Percentiles rank a stretch among this genome's conserved stretches.
Evolutionary conservation across 164 flowering plant species (phyloP).

Genomic region (Macadamia integrifolia): DNA sequence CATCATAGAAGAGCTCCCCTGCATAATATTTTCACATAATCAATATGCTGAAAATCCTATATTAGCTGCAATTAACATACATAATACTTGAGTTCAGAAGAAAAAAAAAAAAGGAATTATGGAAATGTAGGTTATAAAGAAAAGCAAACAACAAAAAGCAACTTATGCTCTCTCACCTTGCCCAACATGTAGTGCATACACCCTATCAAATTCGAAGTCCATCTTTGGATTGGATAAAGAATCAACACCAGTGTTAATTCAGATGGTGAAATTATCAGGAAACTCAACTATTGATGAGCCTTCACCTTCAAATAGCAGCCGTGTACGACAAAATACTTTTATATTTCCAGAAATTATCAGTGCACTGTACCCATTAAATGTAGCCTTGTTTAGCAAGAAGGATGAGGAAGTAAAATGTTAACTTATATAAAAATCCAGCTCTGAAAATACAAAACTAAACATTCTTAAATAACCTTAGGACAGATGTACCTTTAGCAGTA

Average conservation of each 20-base stretch:
- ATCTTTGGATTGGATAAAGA: conserved; percentile 64
- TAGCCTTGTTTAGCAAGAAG: too few species aligned
- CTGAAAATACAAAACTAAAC: too few species aligned
- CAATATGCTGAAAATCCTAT: neutral
- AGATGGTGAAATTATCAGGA: conserved; percentile 86
- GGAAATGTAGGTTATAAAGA: neutral
- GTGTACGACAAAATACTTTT: too few species aligned
- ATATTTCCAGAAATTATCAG: too few species aligned
- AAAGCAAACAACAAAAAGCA: conserved; percentile 5
- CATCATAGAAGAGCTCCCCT: conserved; percentile 89
- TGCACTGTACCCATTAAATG: neutral
- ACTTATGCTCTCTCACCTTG: conserved; percentile 53
- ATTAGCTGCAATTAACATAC: neutral
- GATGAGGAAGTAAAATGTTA: too few species aligned
- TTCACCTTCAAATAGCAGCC: conserved; percentile 95
- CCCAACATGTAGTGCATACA: conserved; percentile 98
- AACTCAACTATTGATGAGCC: conserved; percentile 80
- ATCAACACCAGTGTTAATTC: conserved; percentile 71
- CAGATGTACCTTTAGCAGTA: conserved; percentile 76
- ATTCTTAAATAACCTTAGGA: neutral
- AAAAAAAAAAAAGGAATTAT: neutral
- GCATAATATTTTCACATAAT: conserved; percentile 18
- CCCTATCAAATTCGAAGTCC: conserved; percentile 95
- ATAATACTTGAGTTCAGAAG: neutral
- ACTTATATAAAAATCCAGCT: too few species aligned